Conservation (phyloP, 371 early-diverging fungal genomes). For the Mycotypha africana region DNA sequence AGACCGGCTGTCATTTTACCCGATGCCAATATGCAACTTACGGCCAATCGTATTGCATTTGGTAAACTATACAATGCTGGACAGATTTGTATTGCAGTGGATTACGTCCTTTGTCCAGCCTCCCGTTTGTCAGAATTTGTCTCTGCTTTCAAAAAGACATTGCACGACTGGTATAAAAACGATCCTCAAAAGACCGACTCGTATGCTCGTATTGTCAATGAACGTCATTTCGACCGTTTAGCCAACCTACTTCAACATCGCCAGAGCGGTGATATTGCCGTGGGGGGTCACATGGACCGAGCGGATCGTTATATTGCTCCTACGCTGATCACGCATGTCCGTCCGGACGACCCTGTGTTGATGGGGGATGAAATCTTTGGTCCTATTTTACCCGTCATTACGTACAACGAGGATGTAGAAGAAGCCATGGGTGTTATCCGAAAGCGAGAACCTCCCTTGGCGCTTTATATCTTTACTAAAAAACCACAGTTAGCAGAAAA, state of each 20-base stretch:
- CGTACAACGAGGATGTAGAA: constrained; percentile 59
- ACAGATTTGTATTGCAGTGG: constrained; percentile 88
- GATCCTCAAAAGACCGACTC: constrained; percentile 48
- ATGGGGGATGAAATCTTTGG: constrained; percentile 68
- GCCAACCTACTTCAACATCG: constrained; percentile 43
- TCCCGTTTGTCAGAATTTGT: constrained; percentile 44
- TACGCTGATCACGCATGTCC: constrained; percentile 18
- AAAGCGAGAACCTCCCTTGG: constrained; percentile 59
- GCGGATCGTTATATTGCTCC: constrained; percentile 23
- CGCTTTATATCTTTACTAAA: constrained; percentile 61
- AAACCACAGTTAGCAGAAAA: constrained; percentile 25
- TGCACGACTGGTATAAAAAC: constrained; percentile 45
- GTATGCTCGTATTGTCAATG: constrained; percentile 69
- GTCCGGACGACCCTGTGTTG: constrained; percentile 18
- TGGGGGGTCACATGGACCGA: constrained; percentile 35
- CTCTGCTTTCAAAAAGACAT: constrained; percentile 43
- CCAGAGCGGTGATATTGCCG: constrained; percentile 45
- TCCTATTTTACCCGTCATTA: constrained; percentile 83
- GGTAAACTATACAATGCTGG: constrained; percentile 82
- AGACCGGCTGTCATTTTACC: constrained; percentile 71
- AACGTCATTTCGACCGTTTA: constrained; percentile 71
- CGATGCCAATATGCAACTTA: constrained; percentile 56
- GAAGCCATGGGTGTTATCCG: constrained; percentile 71
- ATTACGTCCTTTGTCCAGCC: constrained; percentile 71
- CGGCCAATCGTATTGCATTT: constrained; percentile 77